phyloP scores from a whole-genome alignment of 1,284 basidiomycete species.

The Lentinus polychrous region DNA sequence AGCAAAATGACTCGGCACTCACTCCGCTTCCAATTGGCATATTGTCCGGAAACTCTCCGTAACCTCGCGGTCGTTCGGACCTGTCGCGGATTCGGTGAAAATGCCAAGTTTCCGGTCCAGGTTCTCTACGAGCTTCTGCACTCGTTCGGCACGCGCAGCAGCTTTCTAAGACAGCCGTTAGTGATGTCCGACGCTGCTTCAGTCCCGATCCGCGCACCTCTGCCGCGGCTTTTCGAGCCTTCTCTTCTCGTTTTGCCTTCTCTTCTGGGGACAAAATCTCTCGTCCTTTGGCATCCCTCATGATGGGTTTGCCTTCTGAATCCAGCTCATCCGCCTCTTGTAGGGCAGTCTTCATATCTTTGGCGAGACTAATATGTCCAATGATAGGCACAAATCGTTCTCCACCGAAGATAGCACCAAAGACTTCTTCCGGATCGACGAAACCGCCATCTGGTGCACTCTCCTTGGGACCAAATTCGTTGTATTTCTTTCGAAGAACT shows the following conservation, averaged over 20 bases:
- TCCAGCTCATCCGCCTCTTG: conserved; percentile 83
- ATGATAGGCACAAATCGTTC: conserved; percentile 81
- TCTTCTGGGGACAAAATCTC: conserved; percentile 80
- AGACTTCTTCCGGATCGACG: conserved; percentile 83
- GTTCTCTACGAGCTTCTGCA: conserved; percentile 79
- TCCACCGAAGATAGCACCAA: conserved; percentile 89
- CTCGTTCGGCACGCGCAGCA: conserved; percentile 69
- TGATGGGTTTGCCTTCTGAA: conserved; percentile 28
- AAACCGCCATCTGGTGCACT: conserved; percentile 71
- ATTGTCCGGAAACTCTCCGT: conserved; percentile 68
- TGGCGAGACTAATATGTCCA: conserved; percentile 77
- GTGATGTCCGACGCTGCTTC: background rate
- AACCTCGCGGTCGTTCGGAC: conserved; percentile 67
- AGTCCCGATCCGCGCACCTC: conserved; percentile 44
- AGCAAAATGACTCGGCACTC: conserved; percentile 24
- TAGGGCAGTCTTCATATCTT: conserved; percentile 96
- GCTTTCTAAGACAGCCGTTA: conserved; percentile 55
- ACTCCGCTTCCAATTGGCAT: conserved; percentile 81
- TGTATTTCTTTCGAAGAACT: conserved; percentile 83
- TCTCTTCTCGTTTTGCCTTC: conserved; percentile 73
- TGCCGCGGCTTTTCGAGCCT: conserved; percentile 56
- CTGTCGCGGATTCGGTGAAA: conserved; percentile 85
- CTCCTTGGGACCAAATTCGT: conserved; percentile 83
- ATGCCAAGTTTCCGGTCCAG: conserved; percentile 86
- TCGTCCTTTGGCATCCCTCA: conserved; percentile 59